Base-by-base conservation (phyloP, 257 asterid genomes). In the Petunia secreta region DNA sequence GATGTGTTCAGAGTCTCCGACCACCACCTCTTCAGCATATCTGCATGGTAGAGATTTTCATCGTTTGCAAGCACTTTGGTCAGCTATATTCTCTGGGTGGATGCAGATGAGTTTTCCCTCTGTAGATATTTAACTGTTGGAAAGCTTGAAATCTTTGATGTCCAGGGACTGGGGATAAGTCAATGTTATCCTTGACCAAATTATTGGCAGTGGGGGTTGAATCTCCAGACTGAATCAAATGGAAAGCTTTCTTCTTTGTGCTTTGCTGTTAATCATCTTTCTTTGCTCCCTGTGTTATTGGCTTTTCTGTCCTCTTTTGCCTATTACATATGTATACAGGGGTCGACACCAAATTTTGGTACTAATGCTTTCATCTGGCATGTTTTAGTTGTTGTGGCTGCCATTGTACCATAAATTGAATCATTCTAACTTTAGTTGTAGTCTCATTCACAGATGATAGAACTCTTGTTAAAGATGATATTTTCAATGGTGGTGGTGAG, bases 281-380 rank as follows among this genome's bases (percentile, higher is more conserved):
- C 14, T 4, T 52, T 77, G 67, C 71, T 67, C 43, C 63, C 57
- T 52, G 39, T 82, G 67, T 66, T 69, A 52, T 80, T 75, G 81
- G 75, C 81, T 46, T 38, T 75, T 66, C 55, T n/a, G 75, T 68
- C 74, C 66, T 76, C 74, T 15, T 75, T 25, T 69, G 66, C 63
- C 75, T 14, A 38, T 82, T 15, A 68, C 80, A 79, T 78, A 83
- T 67, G 55, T 79, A 82, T 13, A 83, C 69, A 64, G 80, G 84
- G 82, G 77, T 46, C 68, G 77, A 50, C 85, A 65, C 74, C 48
- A 46, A 81, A 79, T 86, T 83, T 86, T 86, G 85, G 81, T 52
- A 59, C 82, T 44, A 79, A 59, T 60, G 71, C 78, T 79, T 80
- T 83, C 82, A 37, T 59, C 63, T 41, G 75, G 60, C 82, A 38